These are phyloP conservation scores for Entomophthora muscae DNA, from an alignment of 371 early-diverging fungal genomes.

Conservation along the genomic window DNA sequence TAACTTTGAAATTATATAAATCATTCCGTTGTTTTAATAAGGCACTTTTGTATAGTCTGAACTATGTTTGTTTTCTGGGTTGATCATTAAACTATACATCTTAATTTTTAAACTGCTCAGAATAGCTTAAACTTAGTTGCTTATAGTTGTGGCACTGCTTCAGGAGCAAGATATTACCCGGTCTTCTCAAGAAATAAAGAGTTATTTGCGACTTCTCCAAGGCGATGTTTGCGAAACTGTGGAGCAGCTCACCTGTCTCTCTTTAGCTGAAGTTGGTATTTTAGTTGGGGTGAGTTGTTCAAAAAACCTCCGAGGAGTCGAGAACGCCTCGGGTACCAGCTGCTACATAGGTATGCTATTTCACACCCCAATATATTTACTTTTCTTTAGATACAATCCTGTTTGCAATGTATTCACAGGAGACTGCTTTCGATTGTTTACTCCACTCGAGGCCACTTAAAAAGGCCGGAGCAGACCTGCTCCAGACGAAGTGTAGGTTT, in stretches of 20 bases:
- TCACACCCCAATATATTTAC: background rate
- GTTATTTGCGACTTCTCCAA: background rate
- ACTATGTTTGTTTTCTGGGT: too few relatives aligned
- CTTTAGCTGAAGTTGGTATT: constrained; percentile 22
- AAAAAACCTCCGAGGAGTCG: constrained; percentile 20
- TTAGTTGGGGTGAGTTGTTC: constrained; percentile 16
- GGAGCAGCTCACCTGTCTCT: constrained; percentile 10
- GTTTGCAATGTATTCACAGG: constrained; percentile 36
- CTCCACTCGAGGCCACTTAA: constrained; percentile 10
- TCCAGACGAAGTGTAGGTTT: constrained; percentile 27
- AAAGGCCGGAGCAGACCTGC: constrained; percentile 10
- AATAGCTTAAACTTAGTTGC: too few relatives aligned
- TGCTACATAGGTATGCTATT: constrained; percentile 31
- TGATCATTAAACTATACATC: too few relatives aligned
- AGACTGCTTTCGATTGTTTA: constrained; percentile 27
- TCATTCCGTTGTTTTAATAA: too few relatives aligned
- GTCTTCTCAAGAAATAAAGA: background rate
- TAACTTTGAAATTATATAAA: too few relatives aligned
- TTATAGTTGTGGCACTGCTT: background rate
- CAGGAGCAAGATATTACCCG: background rate
- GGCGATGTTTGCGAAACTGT: background rate
- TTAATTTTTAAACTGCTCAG: too few relatives aligned
- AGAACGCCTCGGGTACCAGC: constrained; percentile 31
- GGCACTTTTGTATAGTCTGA: too few relatives aligned
- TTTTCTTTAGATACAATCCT: constrained; percentile 19